A percentile compares a stretch with the other conserved stretches of the same genome.
phyloP scores from a whole-genome alignment of 1,284 basidiomycete species.

The Puccinia polysora region DNA sequence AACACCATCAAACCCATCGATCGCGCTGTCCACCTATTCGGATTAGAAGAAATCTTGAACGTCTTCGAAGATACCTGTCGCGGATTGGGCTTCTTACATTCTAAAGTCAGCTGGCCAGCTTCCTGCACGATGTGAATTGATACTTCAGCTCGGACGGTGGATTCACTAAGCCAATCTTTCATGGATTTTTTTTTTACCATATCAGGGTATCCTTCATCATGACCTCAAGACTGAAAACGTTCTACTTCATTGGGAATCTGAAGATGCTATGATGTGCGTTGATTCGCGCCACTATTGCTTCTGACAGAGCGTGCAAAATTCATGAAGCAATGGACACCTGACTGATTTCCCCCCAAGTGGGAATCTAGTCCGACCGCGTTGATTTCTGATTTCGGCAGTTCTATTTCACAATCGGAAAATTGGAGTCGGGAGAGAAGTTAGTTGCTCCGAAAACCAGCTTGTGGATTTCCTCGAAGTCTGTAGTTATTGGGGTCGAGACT shows the following conservation, averaged over 20 bases:
- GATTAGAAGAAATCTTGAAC: conserved; percentile 50
- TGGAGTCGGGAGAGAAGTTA: conserved; percentile 46
- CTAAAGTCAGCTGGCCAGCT: conserved; percentile 44
- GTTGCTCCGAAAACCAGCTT: neutral
- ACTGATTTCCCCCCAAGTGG: conserved; percentile 12
- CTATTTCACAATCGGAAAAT: conserved; percentile 53
- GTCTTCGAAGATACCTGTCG: conserved; percentile 49
- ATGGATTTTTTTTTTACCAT: too few species aligned
- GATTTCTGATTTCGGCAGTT: conserved; percentile 91
- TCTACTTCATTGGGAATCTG: conserved; percentile 76
- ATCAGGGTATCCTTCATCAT: conserved; percentile 64
- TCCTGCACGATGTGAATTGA: neutral
- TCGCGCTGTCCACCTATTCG: conserved; percentile 48
- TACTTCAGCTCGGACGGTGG: neutral
- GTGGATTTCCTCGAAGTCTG: too few species aligned
- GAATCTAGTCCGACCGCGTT: conserved; percentile 63
- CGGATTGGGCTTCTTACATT: conserved; percentile 51
- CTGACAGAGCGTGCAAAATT: too few species aligned
- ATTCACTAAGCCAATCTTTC: neutral
- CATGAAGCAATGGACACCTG: conserved; percentile 27
- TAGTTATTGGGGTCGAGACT: conserved; percentile 57
- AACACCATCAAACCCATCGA: conserved; percentile 32
- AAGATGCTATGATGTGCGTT: conserved; percentile 68
- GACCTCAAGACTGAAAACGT: conserved; percentile 92
- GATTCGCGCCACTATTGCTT: neutral